A percentile compares a stretch with the other conserved stretches of the same genome.
These are phyloP conservation scores for Meredithiella fracta DNA, from an alignment of 2,329 filamentous ascomycete species.

Conservation along the genomic window DNA sequence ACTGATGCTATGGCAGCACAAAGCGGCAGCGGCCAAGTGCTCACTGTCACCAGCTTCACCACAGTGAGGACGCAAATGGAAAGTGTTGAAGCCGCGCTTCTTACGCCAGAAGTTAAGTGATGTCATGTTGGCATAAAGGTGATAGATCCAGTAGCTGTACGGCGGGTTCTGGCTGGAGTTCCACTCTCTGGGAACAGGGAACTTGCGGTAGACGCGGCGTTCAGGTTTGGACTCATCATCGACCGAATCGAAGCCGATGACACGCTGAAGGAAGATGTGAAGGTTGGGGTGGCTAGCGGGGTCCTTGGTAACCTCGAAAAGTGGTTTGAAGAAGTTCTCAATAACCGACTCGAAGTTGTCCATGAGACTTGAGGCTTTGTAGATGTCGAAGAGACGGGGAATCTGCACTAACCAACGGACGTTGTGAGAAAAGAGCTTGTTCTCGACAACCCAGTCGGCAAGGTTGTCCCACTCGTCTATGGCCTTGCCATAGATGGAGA, in stretches of 20 bases:
- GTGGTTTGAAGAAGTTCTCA: conserved; percentile 76
- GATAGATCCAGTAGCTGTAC: conserved; percentile 99
- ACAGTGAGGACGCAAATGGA: conserved; percentile 81
- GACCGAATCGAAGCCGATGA: conserved; percentile 93
- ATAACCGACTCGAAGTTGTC: conserved; percentile 80
- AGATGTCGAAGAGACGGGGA: conserved; percentile 86
- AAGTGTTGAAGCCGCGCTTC: conserved; percentile 86
- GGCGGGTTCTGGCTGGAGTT: conserved; percentile 87
- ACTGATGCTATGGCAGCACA: conserved; percentile 93
- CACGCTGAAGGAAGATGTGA: conserved; percentile 83
- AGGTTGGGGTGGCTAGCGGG: conserved; percentile 79
- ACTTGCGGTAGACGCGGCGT: conserved; percentile 86
- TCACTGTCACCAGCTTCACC: conserved; percentile 95
- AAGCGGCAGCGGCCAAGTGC: conserved; percentile 75
- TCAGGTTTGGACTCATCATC: conserved; percentile 97
- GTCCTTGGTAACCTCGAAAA: conserved; percentile 87
- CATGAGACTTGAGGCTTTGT: conserved; percentile 78
- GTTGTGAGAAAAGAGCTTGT: conserved; percentile 95
- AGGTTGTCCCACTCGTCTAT: conserved; percentile 96
- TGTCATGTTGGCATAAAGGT: conserved; percentile 82
- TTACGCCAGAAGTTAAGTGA: conserved; percentile 87
- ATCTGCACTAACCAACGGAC: conserved; percentile 95
- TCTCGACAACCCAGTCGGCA: conserved; percentile 92
- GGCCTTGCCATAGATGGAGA: conserved; percentile 86
- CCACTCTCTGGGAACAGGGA: conserved; percentile 80